Percentiles rank a stretch among this genome's conserved stretches.
Conservation (phyloP, 2,329 filamentous ascomycete genomes). For the Lasiodiplodia sp. region DNA sequence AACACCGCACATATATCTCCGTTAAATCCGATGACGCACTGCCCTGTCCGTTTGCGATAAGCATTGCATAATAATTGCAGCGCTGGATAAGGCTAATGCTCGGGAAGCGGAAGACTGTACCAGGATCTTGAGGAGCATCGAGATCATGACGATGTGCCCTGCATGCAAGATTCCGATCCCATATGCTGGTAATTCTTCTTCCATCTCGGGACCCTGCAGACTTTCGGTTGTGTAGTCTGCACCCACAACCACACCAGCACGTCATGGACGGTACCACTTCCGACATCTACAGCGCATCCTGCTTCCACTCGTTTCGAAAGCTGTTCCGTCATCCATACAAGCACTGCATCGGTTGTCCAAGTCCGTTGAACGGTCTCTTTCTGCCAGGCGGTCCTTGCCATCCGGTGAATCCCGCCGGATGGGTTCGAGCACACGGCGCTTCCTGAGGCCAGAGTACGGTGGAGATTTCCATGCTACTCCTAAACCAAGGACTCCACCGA, state of each 20-base stretch:
- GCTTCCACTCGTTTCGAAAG: neutral
- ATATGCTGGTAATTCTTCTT: neutral
- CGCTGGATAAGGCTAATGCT: neutral
- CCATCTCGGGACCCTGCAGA: slow-evolving; percentile 2
- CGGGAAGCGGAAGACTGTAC: neutral
- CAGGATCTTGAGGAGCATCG: neutral
- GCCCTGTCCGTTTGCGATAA: neutral
- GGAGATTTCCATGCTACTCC: neutral
- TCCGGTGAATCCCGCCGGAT: neutral
- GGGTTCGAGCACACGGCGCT: neutral
- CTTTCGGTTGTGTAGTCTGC: neutral
- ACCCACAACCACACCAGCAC: neutral
- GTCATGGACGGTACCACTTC: neutral
- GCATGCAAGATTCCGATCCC: slow-evolving; percentile 15
- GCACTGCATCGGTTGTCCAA: neutral
- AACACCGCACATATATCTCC: slow-evolving; percentile 15
- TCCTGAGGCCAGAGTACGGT: neutral
- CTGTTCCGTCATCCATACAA: neutral
- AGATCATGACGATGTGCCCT: slow-evolving; percentile 2
- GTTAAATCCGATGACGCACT: neutral
- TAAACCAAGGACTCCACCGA: neutral
- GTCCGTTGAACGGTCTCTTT: neutral
- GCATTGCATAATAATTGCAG: slow-evolving; percentile 13
- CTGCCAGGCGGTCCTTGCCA: neutral
- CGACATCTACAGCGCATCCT: neutral